A percentile compares a stretch with the other conserved stretches of the same genome.
phyloP scores from a whole-genome alignment of 2,329 filamentous ascomycete genomes.

The Verticillium alfalfae region DNA sequence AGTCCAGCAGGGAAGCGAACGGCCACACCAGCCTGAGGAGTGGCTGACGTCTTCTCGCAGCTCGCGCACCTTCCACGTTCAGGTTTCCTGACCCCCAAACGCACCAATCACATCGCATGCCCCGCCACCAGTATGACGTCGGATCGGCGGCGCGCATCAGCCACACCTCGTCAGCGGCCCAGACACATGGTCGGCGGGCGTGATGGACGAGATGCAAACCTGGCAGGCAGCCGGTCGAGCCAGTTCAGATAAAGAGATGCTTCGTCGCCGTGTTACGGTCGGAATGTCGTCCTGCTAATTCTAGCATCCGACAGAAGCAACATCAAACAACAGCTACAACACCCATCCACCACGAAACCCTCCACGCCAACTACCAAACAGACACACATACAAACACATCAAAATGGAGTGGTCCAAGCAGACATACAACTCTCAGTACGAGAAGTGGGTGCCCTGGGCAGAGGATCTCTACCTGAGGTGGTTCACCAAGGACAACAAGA shows the following conservation, averaged over 20 bases:
- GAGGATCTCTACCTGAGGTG: slow-evolving; percentile 67
- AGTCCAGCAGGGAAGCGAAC: not conserved
- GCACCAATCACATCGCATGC: not conserved
- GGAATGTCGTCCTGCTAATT: not conserved
- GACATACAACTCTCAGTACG: slow-evolving; percentile 67
- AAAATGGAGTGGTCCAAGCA: slow-evolving; percentile 49
- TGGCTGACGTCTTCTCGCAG: not conserved
- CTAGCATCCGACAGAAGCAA: not conserved
- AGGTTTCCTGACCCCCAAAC: not conserved
- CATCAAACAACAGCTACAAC: not conserved
- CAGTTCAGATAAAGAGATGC: not conserved
- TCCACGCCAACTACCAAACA: not conserved
- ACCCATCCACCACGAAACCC: not conserved
- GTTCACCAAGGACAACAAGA: slow-evolving; percentile 75
- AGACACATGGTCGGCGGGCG: not conserved
- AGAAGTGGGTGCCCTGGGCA: slow-evolving; percentile 71
- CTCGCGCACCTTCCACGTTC: not conserved
- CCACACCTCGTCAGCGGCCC: not conserved
- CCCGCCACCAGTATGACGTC: not conserved
- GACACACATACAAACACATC: not conserved
- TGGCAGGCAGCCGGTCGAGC: not conserved
- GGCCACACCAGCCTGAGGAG: not conserved
- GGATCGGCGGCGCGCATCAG: not conserved
- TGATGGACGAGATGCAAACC: not conserved
- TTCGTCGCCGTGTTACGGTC: not conserved